A percentile compares a stretch with the other conserved stretches of the same genome.
phyloP scores from a whole-genome alignment of 768 basidiomycete genomes.

The Pleurotus platypus region DNA sequence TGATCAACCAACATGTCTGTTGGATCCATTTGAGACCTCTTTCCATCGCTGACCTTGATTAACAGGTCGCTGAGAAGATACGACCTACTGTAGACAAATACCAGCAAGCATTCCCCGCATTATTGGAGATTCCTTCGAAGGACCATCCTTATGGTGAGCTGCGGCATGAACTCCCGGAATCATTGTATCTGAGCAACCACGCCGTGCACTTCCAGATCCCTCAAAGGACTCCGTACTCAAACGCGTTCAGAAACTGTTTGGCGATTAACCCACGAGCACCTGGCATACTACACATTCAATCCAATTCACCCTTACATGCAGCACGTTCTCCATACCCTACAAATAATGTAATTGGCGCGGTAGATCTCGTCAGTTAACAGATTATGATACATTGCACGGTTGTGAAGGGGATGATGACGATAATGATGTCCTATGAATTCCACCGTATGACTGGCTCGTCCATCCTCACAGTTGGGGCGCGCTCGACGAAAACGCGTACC shows the following conservation, averaged over 20 bases:
- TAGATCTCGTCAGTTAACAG: neutral
- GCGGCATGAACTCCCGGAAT: neutral
- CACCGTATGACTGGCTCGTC: slow-evolving; percentile 71
- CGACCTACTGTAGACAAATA: slow-evolving; percentile 93
- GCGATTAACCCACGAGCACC: slow-evolving; percentile 53
- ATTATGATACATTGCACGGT: neutral
- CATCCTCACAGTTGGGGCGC: slow-evolving; percentile 61
- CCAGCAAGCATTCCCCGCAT: slow-evolving; percentile 91
- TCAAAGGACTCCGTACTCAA: slow-evolving; percentile 94
- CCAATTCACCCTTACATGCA: neutral
- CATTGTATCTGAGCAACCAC: neutral
- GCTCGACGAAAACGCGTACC: slow-evolving; percentile 68
- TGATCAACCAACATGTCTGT: slow-evolving; percentile 97
- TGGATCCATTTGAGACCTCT: neutral
- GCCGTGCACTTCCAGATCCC: slow-evolving; percentile 58
- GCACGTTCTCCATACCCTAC: neutral
- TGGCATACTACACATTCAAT: neutral
- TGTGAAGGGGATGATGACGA: slow-evolving; percentile 17
- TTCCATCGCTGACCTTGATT: slow-evolving; percentile 6
- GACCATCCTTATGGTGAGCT: slow-evolving; percentile 93
- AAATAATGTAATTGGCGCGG: slow-evolving; percentile 2
- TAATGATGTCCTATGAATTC: slow-evolving; percentile 28
- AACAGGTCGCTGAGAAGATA: slow-evolving; percentile 94
- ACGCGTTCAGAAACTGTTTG: slow-evolving; percentile 94
- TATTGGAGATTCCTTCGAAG: slow-evolving; percentile 97